phyloP scores from a whole-genome alignment of 805 yeast genomes.

The Kodamaea sagamina region DNA sequence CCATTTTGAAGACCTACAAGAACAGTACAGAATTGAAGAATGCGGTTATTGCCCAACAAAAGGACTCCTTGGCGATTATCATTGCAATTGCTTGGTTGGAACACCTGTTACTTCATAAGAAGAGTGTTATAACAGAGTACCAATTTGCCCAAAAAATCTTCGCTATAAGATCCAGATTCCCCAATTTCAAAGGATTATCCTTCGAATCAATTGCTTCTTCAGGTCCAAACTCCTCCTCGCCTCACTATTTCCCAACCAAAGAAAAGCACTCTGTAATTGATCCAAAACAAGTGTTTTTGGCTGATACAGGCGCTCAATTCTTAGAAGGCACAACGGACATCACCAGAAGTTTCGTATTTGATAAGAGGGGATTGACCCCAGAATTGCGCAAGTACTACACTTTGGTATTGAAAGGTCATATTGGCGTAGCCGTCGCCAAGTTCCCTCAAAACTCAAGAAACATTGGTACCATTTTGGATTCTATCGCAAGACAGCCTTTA shows the following conservation, averaged over 20 bases:
- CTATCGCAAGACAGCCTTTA: conserved; percentile 77
- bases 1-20: conserved; percentile 70
- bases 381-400: conserved; percentile 72
- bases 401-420: conserved; percentile 85
- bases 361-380: conserved; percentile 26
- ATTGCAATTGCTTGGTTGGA: conserved; percentile 85
- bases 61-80: conserved; percentile 78
- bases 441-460: conserved; percentile 67
- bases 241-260: conserved; percentile 71
- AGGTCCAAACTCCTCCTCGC: conserved; percentile 73
- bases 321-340: conserved; percentile 96
- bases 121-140: conserved; percentile 54
- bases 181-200: conserved; percentile 65
- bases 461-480: conserved; percentile 75
- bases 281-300: conserved; percentile 65
- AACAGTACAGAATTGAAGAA: conserved; percentile 72
- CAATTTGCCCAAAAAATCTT: conserved; percentile 63
- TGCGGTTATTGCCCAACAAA: conserved; percentile 72
- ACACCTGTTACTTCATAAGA: conserved; percentile 45
- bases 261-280: conserved; percentile 62
- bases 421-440: conserved; percentile 76
- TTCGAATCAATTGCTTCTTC: conserved; percentile 77
- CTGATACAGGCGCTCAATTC: conserved; percentile 92
- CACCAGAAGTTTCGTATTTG: conserved; percentile 82
- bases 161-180: conserved; percentile 53